Conservation (phyloP, 2,329 filamentous ascomycete species). For the Orbilia quercus region DNA sequence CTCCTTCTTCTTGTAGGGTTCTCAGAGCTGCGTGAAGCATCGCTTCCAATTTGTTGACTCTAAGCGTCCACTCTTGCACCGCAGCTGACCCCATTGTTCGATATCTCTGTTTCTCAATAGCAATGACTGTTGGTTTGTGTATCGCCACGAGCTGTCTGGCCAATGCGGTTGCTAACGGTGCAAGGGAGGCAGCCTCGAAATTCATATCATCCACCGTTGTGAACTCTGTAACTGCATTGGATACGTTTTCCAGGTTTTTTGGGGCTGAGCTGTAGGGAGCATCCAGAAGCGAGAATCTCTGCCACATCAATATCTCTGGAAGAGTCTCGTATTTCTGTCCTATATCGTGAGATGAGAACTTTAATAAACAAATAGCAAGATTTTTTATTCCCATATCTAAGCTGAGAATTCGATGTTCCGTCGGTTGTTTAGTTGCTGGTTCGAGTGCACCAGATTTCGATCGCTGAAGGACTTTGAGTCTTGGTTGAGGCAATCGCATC, state of each 20-base stretch:
- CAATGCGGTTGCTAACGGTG: slow-evolving; percentile 23
- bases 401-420: slow-evolving; percentile 71
- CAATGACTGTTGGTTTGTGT: slow-evolving; percentile 73
- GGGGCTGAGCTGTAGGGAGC: background rate
- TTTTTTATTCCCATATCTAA: slow-evolving; percentile 89
- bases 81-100: slow-evolving; percentile 73
- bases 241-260: background rate
- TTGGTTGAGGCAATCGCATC: slow-evolving; percentile 5
- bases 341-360: slow-evolving; percentile 23
- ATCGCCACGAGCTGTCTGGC: slow-evolving; percentile 46
- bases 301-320: slow-evolving; percentile 60
- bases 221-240: slow-evolving; percentile 9
- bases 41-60: slow-evolving; percentile 83
- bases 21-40: slow-evolving; percentile 80
- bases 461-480: slow-evolving; percentile 4
- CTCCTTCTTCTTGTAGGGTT: slow-evolving; percentile 67
- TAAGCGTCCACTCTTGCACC: slow-evolving; percentile 83
- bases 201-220: slow-evolving; percentile 54
- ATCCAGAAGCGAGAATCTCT: slow-evolving; percentile 50
- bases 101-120: slow-evolving; percentile 74
- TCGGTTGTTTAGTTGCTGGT: slow-evolving; percentile 10
- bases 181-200: slow-evolving; percentile 61
- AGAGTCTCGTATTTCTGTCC: background rate
- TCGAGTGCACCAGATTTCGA: slow-evolving; percentile 21
- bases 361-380: slow-evolving; percentile 76